Conservation (phyloP, 1,284 basidiomycete species). For the Puccinia polysora region DNA sequence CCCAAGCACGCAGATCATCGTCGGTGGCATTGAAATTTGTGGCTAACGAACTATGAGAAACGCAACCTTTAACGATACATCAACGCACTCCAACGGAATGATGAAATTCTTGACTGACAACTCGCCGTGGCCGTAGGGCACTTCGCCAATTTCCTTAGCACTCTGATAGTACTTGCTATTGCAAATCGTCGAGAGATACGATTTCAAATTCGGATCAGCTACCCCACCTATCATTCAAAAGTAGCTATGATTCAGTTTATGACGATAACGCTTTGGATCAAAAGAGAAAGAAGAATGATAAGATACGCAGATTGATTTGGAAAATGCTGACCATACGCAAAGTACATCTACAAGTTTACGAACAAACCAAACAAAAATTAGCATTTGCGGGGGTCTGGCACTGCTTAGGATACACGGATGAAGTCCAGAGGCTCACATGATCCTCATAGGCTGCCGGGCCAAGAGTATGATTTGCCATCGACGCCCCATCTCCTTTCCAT, state of each 20-base stretch:
- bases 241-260: neutral
- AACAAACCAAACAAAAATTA: neutral
- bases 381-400: neutral
- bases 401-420: neutral
- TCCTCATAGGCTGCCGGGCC: constrained; percentile 42
- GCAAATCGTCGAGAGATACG: constrained; percentile 66
- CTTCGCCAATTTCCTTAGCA: constrained; percentile 13
- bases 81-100: no score
- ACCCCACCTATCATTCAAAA: constrained; percentile 59
- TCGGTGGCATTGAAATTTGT: constrained; percentile 65
- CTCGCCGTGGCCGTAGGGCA: constrained; percentile 33
- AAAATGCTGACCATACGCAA: constrained; percentile 22
- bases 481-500: constrained; percentile 21
- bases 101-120: constrained; percentile 12
- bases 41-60: constrained; percentile 64
- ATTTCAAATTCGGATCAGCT: constrained; percentile 61
- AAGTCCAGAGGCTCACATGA: constrained; percentile 22
- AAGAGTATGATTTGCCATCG: constrained; percentile 32
- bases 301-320: neutral
- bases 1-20: constrained; percentile 55
- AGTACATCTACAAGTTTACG: constrained; percentile 25
- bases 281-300: constrained; percentile 55
- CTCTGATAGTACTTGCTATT: constrained; percentile 53
- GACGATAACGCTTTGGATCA: neutral
- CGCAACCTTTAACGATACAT: no score